Percentiles rank a stretch among this genome's conserved stretches.
Conservation (phyloP, 768 basidiomycete genomes). For the Russula vinacea region DNA sequence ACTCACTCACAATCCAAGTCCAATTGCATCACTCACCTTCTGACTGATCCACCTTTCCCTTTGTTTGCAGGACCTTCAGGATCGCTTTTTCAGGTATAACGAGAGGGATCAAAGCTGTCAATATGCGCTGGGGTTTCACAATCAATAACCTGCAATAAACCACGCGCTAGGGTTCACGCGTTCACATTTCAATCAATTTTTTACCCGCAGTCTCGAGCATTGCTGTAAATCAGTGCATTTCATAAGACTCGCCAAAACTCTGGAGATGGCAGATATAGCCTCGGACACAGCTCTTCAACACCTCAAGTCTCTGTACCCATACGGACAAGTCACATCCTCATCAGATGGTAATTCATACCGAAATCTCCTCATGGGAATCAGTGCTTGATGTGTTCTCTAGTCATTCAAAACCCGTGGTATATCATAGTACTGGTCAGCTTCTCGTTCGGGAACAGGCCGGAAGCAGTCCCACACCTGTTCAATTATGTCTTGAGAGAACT, state of each 20-base stretch:
- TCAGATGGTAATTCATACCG: slow-evolving; percentile 20
- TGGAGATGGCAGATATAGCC: slow-evolving; percentile 37
- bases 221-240: too few species aligned
- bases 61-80: too few species aligned
- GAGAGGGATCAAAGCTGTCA: too few species aligned
- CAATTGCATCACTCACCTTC: too few species aligned
- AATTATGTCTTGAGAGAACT: slow-evolving; percentile 48
- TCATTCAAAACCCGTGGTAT: slow-evolving; percentile 53
- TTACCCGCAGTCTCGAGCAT: too few species aligned
- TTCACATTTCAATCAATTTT: too few species aligned
- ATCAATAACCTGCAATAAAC: too few species aligned
- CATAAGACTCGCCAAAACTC: neutral
- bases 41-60: too few species aligned
- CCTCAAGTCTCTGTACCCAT: slow-evolving; percentile 49
- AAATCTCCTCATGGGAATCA: slow-evolving; percentile 2
- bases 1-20: too few species aligned
- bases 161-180: too few species aligned
- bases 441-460: slow-evolving; percentile 56
- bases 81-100: too few species aligned
- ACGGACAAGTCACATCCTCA: slow-evolving; percentile 28
- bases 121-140: too few species aligned
- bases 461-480: slow-evolving; percentile 56
- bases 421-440: slow-evolving; percentile 56
- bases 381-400: slow-evolving; percentile 20
- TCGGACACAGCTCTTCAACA: slow-evolving; percentile 44